phyloP scores from a whole-genome alignment of 306 rosid species.

The Betula pendula region DNA sequence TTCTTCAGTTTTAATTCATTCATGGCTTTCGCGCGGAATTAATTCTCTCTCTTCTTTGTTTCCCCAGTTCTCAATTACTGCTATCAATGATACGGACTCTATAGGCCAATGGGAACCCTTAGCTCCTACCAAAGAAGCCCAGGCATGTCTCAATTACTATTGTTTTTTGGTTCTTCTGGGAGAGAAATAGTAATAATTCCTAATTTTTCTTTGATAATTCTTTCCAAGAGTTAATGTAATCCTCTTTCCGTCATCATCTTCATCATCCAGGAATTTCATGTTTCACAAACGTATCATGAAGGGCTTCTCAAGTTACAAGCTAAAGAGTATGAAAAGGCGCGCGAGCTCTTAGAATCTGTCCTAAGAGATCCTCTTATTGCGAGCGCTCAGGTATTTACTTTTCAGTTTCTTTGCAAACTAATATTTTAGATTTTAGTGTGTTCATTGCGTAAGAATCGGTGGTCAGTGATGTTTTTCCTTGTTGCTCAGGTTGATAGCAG shows the following conservation, averaged over 20 bases:
- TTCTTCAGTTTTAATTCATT: background rate
- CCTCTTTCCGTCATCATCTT: slow-evolving; percentile 3
- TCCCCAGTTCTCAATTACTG: slow-evolving; percentile 86
- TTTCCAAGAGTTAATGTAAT: background rate
- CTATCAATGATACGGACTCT: slow-evolving; percentile 86
- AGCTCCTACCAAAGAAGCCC: slow-evolving; percentile 98
- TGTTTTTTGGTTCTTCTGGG: background rate
- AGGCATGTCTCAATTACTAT: slow-evolving; percentile 44
- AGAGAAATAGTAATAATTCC: background rate
- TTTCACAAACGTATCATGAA: slow-evolving; percentile 89
- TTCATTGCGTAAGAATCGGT: slow-evolving; percentile 15
- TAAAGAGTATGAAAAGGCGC: slow-evolving; percentile 82
- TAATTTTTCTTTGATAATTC: background rate
- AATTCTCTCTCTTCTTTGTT: background rate
- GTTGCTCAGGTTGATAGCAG: slow-evolving; percentile 64
- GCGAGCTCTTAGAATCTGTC: slow-evolving; percentile 74
- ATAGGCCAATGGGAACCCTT: slow-evolving; percentile 84
- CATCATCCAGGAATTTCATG: slow-evolving; percentile 82
- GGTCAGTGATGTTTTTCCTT: slow-evolving; percentile 20
- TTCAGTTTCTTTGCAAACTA: background rate
- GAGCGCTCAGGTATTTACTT: slow-evolving; percentile 54
- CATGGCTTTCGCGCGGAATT: background rate
- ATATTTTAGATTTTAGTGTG: slow-evolving; percentile 10
- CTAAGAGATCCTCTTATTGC: slow-evolving; percentile 80
- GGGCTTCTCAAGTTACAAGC: slow-evolving; percentile 85